Percentiles rank a stretch among this genome's conserved stretches.
These are phyloP conservation scores for Narthecium ossifragum DNA, from an alignment of 106 monocot species.

Conservation along the genomic window DNA sequence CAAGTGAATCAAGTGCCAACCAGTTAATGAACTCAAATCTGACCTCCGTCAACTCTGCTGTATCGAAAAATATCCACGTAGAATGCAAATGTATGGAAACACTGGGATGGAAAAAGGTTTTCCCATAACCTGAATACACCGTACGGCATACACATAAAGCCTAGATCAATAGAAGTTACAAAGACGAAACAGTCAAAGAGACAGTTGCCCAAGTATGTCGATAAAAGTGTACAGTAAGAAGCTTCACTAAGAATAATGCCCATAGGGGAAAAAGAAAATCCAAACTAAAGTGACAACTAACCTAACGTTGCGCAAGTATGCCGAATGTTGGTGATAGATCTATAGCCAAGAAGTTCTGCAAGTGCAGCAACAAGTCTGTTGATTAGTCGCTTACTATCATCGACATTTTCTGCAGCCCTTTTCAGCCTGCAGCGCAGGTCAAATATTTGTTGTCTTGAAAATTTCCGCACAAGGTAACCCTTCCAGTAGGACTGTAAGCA, in stretches of 20 bases:
- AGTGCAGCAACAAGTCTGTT: constrained; percentile 51
- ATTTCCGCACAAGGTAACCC: constrained; percentile 37
- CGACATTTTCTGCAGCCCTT: constrained; percentile 23
- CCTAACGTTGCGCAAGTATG: constrained; percentile 52
- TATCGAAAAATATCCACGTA: too few relatives aligned
- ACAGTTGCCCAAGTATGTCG: too few relatives aligned
- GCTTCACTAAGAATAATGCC: too few relatives aligned
- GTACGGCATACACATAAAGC: not conserved
- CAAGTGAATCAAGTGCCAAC: too few relatives aligned
- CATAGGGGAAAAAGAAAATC: too few relatives aligned
- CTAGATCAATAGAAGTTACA: not conserved
- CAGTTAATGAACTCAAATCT: too few relatives aligned
- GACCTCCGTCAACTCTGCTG: too few relatives aligned
- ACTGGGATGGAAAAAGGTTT: too few relatives aligned
- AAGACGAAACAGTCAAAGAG: not conserved
- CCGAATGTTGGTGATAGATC: constrained; percentile 36
- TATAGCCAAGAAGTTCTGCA: constrained; percentile 34
- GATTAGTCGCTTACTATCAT: constrained; percentile 37
- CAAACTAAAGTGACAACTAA: constrained; percentile 22
- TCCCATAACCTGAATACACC: too few relatives aligned
- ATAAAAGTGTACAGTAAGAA: too few relatives aligned
- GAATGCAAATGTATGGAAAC: too few relatives aligned
- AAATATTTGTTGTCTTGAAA: constrained; percentile 13
- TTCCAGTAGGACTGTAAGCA: constrained; percentile 39
- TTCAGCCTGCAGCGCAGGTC: constrained; percentile 24